Conservation (phyloP, 768 basidiomycete species). For the Crepidotus variabilis region DNA sequence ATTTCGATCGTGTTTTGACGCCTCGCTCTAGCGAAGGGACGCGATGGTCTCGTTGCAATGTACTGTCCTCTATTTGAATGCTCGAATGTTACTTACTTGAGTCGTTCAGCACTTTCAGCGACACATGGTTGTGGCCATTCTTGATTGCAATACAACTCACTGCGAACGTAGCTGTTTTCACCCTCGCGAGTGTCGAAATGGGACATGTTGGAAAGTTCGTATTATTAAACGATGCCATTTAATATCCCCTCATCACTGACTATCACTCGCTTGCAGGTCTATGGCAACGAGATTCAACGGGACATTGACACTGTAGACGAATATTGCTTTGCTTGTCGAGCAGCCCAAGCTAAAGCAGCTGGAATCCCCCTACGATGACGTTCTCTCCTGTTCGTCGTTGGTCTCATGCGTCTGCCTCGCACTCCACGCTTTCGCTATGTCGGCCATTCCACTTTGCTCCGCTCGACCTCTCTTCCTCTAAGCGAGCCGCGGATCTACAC, state of each 20-base stretch:
- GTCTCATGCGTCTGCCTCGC: not conserved
- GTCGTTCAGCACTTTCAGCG: constrained; percentile 72
- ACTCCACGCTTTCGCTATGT: not conserved
- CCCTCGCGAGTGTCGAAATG: constrained; percentile 49
- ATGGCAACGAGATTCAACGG: constrained; percentile 63
- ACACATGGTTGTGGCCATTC: constrained; percentile 66
- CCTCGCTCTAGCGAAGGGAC: constrained; percentile 63
- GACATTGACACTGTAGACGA: constrained; percentile 71
- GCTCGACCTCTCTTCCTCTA: not conserved
- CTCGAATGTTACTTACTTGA: constrained; percentile 8
- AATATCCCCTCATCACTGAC: constrained; percentile 6
- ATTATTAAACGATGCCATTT: not conserved
- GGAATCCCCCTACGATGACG: constrained; percentile 8
- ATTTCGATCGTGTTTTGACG: constrained; percentile 10
- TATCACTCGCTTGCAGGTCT: constrained; percentile 43
- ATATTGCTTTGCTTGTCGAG: constrained; percentile 65
- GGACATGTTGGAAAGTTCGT: constrained; percentile 56
- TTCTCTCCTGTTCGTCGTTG: not conserved
- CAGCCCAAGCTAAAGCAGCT: constrained; percentile 42
- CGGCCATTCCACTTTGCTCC: not conserved
- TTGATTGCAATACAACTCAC: constrained; percentile 63
- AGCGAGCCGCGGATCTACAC: not conserved
- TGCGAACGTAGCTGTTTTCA: constrained; percentile 68
- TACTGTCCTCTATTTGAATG: constrained; percentile 28
- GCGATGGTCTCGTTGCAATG: constrained; percentile 68